A percentile compares a stretch with the other conserved stretches of the same genome.
Conservation (phyloP, 768 basidiomycete species). For the Mycena olivaceomarginata region DNA sequence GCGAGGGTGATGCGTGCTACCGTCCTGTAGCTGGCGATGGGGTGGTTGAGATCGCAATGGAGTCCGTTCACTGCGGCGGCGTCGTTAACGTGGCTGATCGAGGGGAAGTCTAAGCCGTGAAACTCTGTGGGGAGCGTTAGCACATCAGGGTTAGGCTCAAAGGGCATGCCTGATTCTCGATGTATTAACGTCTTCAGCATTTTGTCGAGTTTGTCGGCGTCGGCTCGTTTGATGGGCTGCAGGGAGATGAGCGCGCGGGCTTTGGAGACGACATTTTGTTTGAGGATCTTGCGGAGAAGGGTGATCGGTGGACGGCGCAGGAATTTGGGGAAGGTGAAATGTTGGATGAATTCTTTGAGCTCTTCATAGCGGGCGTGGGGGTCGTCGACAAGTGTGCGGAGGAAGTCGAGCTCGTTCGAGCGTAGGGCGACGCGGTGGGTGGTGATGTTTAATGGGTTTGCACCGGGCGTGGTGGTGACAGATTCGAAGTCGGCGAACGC, state of each 20-base stretch:
- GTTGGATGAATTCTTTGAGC: conserved; percentile 21
- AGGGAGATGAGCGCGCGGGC: conserved; percentile 45
- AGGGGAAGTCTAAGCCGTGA: conserved; percentile 24
- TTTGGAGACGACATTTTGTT: conserved; percentile 46
- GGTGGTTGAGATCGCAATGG: background rate
- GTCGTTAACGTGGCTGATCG: conserved; percentile 46
- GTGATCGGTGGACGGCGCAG: conserved; percentile 42
- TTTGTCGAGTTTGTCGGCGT: conserved; percentile 46
- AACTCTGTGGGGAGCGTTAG: too few species aligned
- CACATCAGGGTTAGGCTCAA: too few species aligned
- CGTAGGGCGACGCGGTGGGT: conserved; percentile 30
- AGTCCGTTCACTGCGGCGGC: conserved; percentile 45
- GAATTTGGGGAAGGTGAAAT: conserved; percentile 49
- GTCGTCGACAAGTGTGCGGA: conserved; percentile 47
- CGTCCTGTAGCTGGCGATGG: background rate
- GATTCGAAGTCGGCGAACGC: conserved; percentile 17
- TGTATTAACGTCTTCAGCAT: conserved; percentile 43
- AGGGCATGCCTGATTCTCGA: conserved; percentile 13
- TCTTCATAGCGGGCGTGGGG: conserved; percentile 23
- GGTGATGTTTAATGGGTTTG: conserved; percentile 32
- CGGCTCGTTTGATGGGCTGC: conserved; percentile 44
- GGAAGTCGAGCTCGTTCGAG: conserved; percentile 45
- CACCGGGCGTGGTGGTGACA: background rate
- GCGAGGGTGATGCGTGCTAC: conserved; percentile 24
- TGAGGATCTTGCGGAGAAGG: conserved; percentile 41